Base-by-base conservation (phyloP, 805 yeast genomes). In the Kodamaea sagamina region DNA sequence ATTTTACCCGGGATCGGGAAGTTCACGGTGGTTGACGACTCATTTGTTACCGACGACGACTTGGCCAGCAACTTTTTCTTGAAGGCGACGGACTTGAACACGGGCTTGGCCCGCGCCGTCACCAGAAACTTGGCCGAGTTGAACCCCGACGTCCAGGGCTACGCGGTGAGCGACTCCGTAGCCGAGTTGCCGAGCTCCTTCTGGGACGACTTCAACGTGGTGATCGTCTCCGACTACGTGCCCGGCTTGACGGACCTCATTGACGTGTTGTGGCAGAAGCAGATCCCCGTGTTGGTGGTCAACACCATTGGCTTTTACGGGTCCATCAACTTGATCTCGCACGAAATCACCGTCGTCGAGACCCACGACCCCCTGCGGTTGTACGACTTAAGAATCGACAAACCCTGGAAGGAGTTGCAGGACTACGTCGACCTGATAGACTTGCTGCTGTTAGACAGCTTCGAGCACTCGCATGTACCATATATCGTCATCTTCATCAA, bases 1-100 rank as follows among this genome's bases (percentile, higher is more conserved):
- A 79, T 86, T 1, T 68, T 92, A 13, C 90, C 95, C 0, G 79
- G 87, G 0, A 67, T 83, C 29, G 92, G 95, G 3, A 55, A 71
- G 11, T 73, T 84, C 47, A 77, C 86, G 0, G 69, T 89, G 4
- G 63, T 86, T 13, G 87, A 82, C 52, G 61, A 65, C 18, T 38
- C 51, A 1, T 6, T 42, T 0, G 81, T 82, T 2, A 52, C 58
- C 1, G 62, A 55, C 2, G 57, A 51, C 1, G 84, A 81, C 49
- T 49, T 84, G 5, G 64, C 76, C 8, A 70, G 75, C 7, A 85
- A 86, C 55, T 88, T 88, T 61, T 87, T 86, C 49, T 59, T 84
- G 2, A 62, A 63, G 1, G 62, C 59, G 3, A 65, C 57, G 2
- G 75, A 79, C 42, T 10, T 76, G 2, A 83, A 81, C 2, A 39